Evolutionary conservation across 352 stramenopile genomes (phyloP), one percentile per base, ranked within the genome.

Genomic region (Phytophthora constricta): DNA sequence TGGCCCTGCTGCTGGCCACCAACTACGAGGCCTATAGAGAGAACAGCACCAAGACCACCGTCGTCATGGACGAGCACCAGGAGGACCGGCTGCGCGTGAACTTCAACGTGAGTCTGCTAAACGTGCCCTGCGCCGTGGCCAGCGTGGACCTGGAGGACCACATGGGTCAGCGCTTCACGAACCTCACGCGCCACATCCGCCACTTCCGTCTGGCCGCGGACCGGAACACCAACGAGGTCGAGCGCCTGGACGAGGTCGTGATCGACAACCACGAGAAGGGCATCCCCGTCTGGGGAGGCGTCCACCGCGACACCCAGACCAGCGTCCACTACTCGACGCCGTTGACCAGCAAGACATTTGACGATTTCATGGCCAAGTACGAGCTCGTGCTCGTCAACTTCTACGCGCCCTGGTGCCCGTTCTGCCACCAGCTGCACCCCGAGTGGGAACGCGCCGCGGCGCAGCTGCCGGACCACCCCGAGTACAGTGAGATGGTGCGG

Each of bases 321-420:
- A 87, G 74, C 48, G 75, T 93, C 31, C 82, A 91, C 68, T 90
- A 92, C 79, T 92, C 84, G 37, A 86, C 76, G 42, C 85, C 86
- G 60, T 58, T 95, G 22, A 93, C 78, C 9, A 70, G 59, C 37
- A 68, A 70, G 47, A 93, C 72, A 16, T 95, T 93, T 58, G 80
- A 91, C 62, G 80, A 90, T 41, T 92, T 92, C 52, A 85, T 95
- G 74, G 62, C 62, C 77, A 93, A 91, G 69, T 92, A 95, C 65
- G 86, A 95, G 60, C 74, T 95, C 28, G 86, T 93, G 57, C 71
- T 95, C 27, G 83, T 95, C 48, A 93, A 95, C 61, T 95, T 89
- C 55, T 94, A 93, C 59, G 87, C 87, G 20, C 87, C 86, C 0
- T 95, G 87, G 87, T 95, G 87, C 65, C 80, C 74, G 20, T 95